A percentile compares a stretch with the other conserved stretches of the same genome.
Evolutionary conservation across 352 stramenopile species (phyloP).

Genomic region (Globisporangium paroecandrum): DNA sequence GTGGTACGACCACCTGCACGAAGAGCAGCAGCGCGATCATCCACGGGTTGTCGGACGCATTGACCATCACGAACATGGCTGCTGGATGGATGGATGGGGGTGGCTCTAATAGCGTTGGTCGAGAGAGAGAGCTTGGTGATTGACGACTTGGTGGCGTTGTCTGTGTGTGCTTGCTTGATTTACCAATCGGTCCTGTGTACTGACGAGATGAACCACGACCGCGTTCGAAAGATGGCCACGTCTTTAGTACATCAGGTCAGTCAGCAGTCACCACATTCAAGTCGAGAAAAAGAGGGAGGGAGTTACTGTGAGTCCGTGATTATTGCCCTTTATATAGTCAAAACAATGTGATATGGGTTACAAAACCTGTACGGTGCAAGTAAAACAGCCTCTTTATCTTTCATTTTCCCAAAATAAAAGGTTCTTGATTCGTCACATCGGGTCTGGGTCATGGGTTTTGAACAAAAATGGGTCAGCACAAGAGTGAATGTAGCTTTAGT

Average conservation of each 20-base stretch:
- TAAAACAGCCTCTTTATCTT: not conserved
- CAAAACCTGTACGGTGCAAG: too few species aligned
- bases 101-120: not conserved
- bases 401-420: not conserved
- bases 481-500: not conserved
- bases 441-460: not conserved
- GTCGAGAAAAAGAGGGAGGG: not conserved
- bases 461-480: not conserved
- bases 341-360: not conserved
- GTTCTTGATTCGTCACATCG: not conserved
- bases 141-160: not conserved
- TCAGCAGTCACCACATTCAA: not conserved
- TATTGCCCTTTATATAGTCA: not conserved
- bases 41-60: conserved; percentile 75
- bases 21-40: conserved; percentile 76
- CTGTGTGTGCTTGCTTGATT: not conserved
- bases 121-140: not conserved
- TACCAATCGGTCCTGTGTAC: not conserved
- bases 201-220: not conserved
- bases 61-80: conserved; percentile 78
- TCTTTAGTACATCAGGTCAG: not conserved
- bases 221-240: conserved; percentile 2
- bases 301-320: not conserved
- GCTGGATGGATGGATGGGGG: not conserved
- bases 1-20: conserved; percentile 69